Evolutionary conservation across 495 filamentous ascomycete genomes (phyloP).

Genomic region (Xylaria bambusicola): DNA sequence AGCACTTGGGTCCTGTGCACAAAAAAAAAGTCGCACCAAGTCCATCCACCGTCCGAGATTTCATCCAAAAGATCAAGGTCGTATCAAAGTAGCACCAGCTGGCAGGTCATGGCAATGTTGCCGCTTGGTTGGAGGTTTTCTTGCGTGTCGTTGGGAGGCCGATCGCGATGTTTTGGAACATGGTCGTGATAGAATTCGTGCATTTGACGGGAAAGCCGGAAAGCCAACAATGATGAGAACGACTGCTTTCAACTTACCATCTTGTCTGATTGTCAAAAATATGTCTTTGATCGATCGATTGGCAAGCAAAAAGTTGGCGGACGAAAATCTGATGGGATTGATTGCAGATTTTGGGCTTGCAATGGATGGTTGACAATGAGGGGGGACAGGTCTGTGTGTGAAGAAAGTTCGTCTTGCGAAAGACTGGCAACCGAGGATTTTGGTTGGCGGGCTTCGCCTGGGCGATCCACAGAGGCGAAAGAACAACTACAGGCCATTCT

Average conservation of each 20-base stretch:
- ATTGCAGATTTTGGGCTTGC: slow-evolving; percentile 51
- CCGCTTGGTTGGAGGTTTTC: neutral
- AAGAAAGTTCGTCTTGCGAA: slow-evolving; percentile 35
- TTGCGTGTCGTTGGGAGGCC: slow-evolving; percentile 1
- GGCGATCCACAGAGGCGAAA: slow-evolving; percentile 29
- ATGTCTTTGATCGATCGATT: slow-evolving; percentile 39
- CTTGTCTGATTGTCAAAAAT: slow-evolving; percentile 50
- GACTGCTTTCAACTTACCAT: slow-evolving; percentile 53
- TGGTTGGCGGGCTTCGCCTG: slow-evolving; percentile 25
- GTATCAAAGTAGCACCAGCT: neutral
- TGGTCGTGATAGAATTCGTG: neutral
- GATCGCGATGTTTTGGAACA: slow-evolving; percentile 6
- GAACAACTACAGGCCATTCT: slow-evolving; percentile 22
- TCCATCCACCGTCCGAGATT: neutral
- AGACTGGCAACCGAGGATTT: slow-evolving; percentile 33
- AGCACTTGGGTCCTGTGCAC: slow-evolving; percentile 32
- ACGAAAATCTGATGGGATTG: slow-evolving; percentile 40
- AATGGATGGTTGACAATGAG: slow-evolving; percentile 33
- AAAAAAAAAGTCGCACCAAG: neutral
- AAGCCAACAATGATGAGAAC: neutral
- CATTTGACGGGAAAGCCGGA: neutral
- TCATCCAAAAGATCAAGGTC: slow-evolving; percentile 2
- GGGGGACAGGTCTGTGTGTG: slow-evolving; percentile 34
- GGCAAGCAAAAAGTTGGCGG: slow-evolving; percentile 50
- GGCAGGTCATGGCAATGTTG: neutral